Evolutionary conservation across 208 protist genomes (phyloP), one percentile per base, ranked within the genome.

Genomic region (Kentomonas sorsogonicus): DNA sequence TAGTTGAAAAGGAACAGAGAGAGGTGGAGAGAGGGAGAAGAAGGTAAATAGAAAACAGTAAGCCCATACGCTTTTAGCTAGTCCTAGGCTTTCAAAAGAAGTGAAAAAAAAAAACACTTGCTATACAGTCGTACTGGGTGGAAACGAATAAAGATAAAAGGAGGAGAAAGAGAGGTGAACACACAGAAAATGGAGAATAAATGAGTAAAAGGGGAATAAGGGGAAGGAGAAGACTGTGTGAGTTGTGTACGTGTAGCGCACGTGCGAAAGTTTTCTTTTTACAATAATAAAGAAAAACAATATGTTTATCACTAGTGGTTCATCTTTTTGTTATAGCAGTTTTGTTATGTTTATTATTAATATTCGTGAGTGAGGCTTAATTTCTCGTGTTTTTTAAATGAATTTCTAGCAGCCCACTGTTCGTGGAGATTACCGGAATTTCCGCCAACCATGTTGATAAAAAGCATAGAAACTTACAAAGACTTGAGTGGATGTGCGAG

Each of bases 111-210:
- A 56, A 54, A 48, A 9, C 13, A 10, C 31, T 33, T 20, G 40
- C 38, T 20, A 38, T 11, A 38, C 11, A 38, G 7, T 38, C 11
- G 11, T 5, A 38, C 33, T 5, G 11, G 5, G 7, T 38, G 5
- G 5, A 15, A 11, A 38, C 7, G 11, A 38, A 38, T n/a, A n/a
- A n/a, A n/a, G n/a, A n/a, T n/a, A n/a, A n/a, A n/a, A n/a, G n/a
- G n/a, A n/a, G n/a, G n/a, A n/a, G 33, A 38, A 38, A 38, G 33
- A 11, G 33, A 11, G 33, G 33, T 15, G 11, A 38, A 38, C 33
- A 38, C 33, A 11, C 5, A 43, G 18, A 5, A 54, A 41, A 74
- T 20, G 11, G 48, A 54, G 41, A 34, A 58, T 18, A 38, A 22
- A 53, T 9, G 22, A 40, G 15, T 47, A 40, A 3, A 52, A 47